Evolutionary conservation across 768 basidiomycete species (phyloP), one percentile per base, ranked within the genome.

Genomic region (Phaeotremella fagi): DNA sequence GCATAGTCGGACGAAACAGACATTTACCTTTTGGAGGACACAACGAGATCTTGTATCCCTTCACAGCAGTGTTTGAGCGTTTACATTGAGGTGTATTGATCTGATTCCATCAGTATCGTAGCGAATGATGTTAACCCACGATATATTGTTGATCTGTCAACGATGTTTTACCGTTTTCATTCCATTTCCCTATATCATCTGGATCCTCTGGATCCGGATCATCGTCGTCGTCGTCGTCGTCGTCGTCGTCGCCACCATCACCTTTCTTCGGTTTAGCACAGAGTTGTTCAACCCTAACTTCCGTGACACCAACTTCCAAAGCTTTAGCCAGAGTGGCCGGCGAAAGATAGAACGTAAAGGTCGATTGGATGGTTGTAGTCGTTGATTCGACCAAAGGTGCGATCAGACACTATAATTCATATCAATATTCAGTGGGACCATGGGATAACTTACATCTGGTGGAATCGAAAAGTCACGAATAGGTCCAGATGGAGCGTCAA

Each of bases 401-500:
- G 11, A 71, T 52, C 26, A 59, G 60, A 50, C 69, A 71, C 64
- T 66, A 44, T 16, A 18, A 18, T 22, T 11, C 6, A 14, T 9
- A 22, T 20, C 41, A 52, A 9, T 9, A 27, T 15, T 4, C 28
- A 23, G 3, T 14, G 22, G 14, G 41, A 23, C 6, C 3, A 29
- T 11, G 36, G 42, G 4, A 20, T 11, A 11, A 58, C 65, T 51
- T 23, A 64, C 66, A 36, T 52, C 55, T 12, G 68, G 66, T 3
- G 68, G 57, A 6, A 27, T 28, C 4, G 59, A 45, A 29, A 71
- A 68, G 23, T 50, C 46, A 9, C 69, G 45, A 50, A 68, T 71
- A 6, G 69, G 69, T 15, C 69, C 69, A 18, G 45, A 51, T 3
- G 66, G 66, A 14, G 55, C 63, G 24, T 63, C 61, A 3, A 65